Evolutionary conservation across 2,329 filamentous ascomycete genomes (phyloP).

Genomic region (Xylariaceae sp.): DNA sequence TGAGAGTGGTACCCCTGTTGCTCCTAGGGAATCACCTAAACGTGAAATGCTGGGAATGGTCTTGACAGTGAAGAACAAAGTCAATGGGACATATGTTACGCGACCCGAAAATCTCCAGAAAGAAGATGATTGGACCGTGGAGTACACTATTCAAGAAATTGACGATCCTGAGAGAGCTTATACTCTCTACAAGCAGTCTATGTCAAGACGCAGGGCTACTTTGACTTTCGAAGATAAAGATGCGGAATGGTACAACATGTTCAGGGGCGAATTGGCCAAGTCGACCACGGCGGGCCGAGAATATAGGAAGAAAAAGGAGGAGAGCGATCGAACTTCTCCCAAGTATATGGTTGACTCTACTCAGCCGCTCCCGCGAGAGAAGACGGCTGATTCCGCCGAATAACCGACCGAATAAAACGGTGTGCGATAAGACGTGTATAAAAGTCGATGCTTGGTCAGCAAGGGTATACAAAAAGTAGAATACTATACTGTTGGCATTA

Average conservation of each 20-base stretch:
- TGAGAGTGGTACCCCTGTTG: not conserved
- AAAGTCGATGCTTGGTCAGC: no score
- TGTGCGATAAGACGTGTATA: no score
- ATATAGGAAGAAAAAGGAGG: slow-evolving; percentile 54
- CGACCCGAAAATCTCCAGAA: slow-evolving; percentile 52
- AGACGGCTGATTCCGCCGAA: not conserved
- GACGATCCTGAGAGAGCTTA: slow-evolving; percentile 36
- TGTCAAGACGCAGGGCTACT: slow-evolving; percentile 50
- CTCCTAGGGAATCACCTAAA: slow-evolving; percentile 6
- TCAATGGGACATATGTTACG: slow-evolving; percentile 61
- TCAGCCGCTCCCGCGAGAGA: not conserved
- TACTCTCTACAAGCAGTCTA: slow-evolving; percentile 53
- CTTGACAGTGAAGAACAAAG: slow-evolving; percentile 66
- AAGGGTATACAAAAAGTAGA: no score
- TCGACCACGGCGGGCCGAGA: slow-evolving; percentile 51
- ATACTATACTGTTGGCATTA: no score
- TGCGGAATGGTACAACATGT: slow-evolving; percentile 45
- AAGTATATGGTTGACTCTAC: slow-evolving; percentile 41
- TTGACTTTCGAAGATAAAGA: slow-evolving; percentile 42
- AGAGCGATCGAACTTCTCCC: slow-evolving; percentile 44
- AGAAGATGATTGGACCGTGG: slow-evolving; percentile 61
- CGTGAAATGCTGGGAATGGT: slow-evolving; percentile 62
- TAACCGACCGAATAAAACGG: no score
- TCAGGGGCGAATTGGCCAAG: slow-evolving; percentile 36
- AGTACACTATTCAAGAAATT: slow-evolving; percentile 72